Evolutionary conservation across 805 yeast species (phyloP), one percentile per base, ranked within the genome.

Genomic region (Ogataea philodendri): DNA sequence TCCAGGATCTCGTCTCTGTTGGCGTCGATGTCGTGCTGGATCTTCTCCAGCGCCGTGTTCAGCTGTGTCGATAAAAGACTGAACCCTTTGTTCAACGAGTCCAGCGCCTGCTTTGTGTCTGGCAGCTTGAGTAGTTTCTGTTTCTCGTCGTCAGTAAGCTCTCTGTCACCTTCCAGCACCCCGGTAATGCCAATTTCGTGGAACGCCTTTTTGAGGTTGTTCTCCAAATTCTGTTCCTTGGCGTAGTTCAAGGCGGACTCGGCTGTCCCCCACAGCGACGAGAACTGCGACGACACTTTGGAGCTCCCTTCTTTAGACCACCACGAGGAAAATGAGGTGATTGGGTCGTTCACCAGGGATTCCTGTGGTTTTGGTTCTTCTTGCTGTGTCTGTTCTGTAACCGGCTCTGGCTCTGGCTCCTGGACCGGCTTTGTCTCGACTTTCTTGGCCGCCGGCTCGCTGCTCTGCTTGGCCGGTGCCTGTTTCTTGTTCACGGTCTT

Each of bases 251-350:
- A 62, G 3, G 79, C 75, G 11, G 67, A 64, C 47, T 75, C 80
- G 5, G 76, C 70, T 9, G 80, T 69, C 8, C 78, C 84, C 87
- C 88, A 82, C 9, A 84, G 46, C 5, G 78, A 77, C 3, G 78
- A 69, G 3, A 81, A 81, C 13, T 78, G 59, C 7, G 77, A 76
- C 5, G 74, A 69, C 2, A 81, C 86, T 17, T 76, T 76, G 3
- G 72, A 66, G 2, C 87, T 76, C 0, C 89, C 89, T 27, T 78
- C 78, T 1, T 68, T 67, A 3, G 76, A 72, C 87, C 88, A 82
- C 93, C 94, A 84, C 23, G 69, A 75, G 4, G 87, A 69, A 32
- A 83, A 61, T 2, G 85, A 71, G 0, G 79, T 67, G 22, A 82
- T 70, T 10, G 89, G 87, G 50, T 81, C 87, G 41, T 68, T 59